Evolutionary conservation across 192 early-diverging fungal species (phyloP).

Genomic region (Umbelopsis ramanniana): DNA sequence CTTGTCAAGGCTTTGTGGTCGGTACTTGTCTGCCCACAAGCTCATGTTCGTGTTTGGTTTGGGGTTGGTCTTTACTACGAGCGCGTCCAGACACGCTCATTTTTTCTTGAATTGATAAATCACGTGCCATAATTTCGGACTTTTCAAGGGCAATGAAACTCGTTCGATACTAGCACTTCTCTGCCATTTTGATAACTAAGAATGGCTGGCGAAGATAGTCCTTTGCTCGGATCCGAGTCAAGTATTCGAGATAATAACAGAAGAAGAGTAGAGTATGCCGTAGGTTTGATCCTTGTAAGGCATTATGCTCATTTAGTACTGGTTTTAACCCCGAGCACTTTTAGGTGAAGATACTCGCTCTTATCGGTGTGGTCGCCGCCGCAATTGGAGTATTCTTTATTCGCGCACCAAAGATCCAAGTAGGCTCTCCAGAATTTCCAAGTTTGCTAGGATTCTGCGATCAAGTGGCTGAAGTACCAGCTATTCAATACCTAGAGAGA

Average conservation of each 20-base stretch:
- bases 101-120: neutral
- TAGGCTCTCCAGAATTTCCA: neutral
- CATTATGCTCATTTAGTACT: neutral
- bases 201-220: conserved; percentile 8
- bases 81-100: conserved; percentile 17
- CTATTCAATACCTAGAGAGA: conserved; percentile 43
- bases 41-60: conserved; percentile 44
- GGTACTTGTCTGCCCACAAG: conserved; percentile 96
- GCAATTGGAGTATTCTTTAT: conserved; percentile 1
- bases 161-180: neutral
- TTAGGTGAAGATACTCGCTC: neutral
- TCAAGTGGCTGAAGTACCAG: conserved; percentile 41
- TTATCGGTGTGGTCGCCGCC: neutral
- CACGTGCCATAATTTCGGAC: neutral
- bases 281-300: neutral
- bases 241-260: neutral
- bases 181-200: neutral
- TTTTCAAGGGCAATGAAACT: too few species aligned
- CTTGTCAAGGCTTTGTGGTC: conserved; percentile 81
- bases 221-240: conserved; percentile 12
- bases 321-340: neutral
- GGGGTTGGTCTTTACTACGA: too few species aligned
- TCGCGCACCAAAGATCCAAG: neutral
- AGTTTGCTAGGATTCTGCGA: conserved; percentile 46
- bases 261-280: neutral